Evolutionary conservation across 108 stramenopile genomes (phyloP).

Genomic region (Discostella pseudostelligera): DNA sequence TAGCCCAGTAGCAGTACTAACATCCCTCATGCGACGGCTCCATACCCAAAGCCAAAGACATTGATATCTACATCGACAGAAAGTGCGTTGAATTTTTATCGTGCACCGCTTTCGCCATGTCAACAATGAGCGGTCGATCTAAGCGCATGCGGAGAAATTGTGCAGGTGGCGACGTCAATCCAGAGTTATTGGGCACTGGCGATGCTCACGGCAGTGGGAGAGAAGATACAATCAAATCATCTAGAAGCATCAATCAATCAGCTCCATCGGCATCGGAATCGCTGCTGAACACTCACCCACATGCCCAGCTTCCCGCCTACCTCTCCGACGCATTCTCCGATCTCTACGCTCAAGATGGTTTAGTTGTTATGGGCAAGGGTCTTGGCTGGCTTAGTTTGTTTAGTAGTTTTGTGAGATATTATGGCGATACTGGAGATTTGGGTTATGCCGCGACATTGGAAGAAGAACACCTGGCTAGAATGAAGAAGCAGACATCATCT

Average conservation of each 20-base stretch:
- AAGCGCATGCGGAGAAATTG: too few relatives aligned
- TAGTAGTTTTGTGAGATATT: constrained; percentile 77
- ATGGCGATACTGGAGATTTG: constrained; percentile 59
- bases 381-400: constrained; percentile 77
- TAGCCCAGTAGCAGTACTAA: too few relatives aligned
- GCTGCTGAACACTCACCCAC: constrained; percentile 29
- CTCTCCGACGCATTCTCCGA: constrained; percentile 89
- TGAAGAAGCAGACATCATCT: not conserved
- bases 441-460: constrained; percentile 47
- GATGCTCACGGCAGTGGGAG: too few relatives aligned
- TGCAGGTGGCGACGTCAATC: too few relatives aligned
- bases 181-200: too few relatives aligned
- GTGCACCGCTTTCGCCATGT: too few relatives aligned
- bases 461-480: constrained; percentile 19
- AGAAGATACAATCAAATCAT: too few relatives aligned
- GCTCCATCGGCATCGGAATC: not conserved
- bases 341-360: constrained; percentile 87
- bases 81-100: too few relatives aligned
- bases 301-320: constrained; percentile 67
- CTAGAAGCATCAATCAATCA: not conserved
- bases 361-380: constrained; percentile 88
- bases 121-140: too few relatives aligned
- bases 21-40: too few relatives aligned
- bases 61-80: too few relatives aligned
- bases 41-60: too few relatives aligned